Evolutionary conservation across 2,329 filamentous ascomycete species (phyloP), one percentile per base, ranked within the genome.

Genomic region (Emergomyces orientalis): DNA sequence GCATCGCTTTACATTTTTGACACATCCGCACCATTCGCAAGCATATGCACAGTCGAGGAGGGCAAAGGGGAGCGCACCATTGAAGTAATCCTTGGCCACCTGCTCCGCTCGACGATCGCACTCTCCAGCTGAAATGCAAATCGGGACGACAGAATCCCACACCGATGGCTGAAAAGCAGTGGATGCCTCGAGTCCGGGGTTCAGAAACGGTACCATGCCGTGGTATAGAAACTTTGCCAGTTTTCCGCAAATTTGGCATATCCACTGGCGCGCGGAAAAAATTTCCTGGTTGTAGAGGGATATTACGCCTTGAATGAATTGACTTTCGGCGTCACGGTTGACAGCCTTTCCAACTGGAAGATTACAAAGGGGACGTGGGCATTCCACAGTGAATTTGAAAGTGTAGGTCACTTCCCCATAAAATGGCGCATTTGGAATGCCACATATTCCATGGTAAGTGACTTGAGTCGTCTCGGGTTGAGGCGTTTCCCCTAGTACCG

Each of bases 141-240:
- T 55, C 27, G 54, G n/a, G 6, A 59, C 22, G 34, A 41, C 19
- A 37, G 60, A 43, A 32, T 56, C 45, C 47, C 75, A 81, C 25
- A 75, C 77, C n/a, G 32, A 41, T 14, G 54, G 54, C 3, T 39
- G 54, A 56, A 22, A 56, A 13, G n/a, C 11, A 17, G 19, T 6
- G 4, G 34, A 56, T 25, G 34, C 8, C 32, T 32, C 54, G 9
- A 39, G 32, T 25, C n/a, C 19, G 13, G 54, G 9, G n/a, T 13
- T 27, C n/a, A 56, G 34, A 37, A 39, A 39, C 5, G 54, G 19
- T 22, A 39, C n/a, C n/a, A 37, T 22, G n/a, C 19, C 6, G n/a
- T 56, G 54, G 54, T 39, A 56, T 56, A 56, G 25, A 14, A 13
- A n/a, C 34, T 41, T 56, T 56, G 54, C 54, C 3, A 32, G 54